A percentile compares a stretch with the other conserved stretches of the same genome.
phyloP scores from a whole-genome alignment of 225 moss, liverwort and hornwort genomes.

The Sphagnum contortum region DNA sequence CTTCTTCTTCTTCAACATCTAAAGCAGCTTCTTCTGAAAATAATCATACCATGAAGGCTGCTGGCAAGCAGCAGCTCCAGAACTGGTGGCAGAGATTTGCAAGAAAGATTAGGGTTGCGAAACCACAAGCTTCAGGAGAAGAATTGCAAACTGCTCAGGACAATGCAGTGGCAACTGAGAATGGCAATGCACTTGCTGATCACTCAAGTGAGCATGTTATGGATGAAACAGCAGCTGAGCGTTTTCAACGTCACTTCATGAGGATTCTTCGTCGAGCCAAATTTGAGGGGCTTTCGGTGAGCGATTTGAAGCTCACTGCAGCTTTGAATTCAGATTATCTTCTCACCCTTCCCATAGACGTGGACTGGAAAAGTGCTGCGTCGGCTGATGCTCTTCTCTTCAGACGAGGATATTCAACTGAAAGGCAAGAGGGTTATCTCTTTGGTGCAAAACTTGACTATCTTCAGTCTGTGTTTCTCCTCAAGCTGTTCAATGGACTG shows the following conservation, averaged over 20 bases:
- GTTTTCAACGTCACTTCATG: constrained; percentile 77
- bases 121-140: too few species aligned
- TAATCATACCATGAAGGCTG: too few species aligned
- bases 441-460: constrained; percentile 83
- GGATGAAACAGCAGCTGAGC: constrained; percentile 36
- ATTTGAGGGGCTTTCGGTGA: constrained; percentile 72
- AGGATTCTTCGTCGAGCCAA: constrained; percentile 60
- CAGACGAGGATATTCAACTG: constrained; percentile 73
- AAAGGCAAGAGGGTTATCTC: constrained; percentile 70
- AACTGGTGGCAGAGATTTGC: constrained; percentile 34
- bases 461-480: constrained; percentile 57
- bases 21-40: constrained; percentile 2
- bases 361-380: constrained; percentile 79
- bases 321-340: constrained; percentile 87
- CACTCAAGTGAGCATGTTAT: too few species aligned
- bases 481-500: constrained; percentile 42
- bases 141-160: too few species aligned
- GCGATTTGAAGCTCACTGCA: constrained; percentile 68
- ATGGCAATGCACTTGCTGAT: too few species aligned
- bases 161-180: too few species aligned
- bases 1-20: constrained; percentile 12
- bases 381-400: constrained; percentile 67
- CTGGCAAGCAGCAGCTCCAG: constrained; percentile 10
- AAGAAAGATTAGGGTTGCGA: background rate
- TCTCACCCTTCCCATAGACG: constrained; percentile 73